Evolutionary conservation across 2,329 filamentous ascomycete species (phyloP).

Genomic region (Didymosphaeria variabile): DNA sequence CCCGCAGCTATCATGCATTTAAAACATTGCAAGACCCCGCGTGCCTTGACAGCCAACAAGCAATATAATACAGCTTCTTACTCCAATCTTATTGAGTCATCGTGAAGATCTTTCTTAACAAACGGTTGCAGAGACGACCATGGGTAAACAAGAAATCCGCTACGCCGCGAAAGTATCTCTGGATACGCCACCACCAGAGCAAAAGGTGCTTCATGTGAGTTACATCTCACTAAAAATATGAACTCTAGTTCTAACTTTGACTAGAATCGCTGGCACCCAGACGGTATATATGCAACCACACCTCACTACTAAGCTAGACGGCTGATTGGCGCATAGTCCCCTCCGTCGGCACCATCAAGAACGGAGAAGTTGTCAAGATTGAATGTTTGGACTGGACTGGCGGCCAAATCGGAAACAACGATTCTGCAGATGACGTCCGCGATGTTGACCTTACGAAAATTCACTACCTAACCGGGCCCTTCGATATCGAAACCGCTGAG

Average conservation of each 20-base stretch:
- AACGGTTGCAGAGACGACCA: slow-evolving; percentile 29
- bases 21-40: background rate
- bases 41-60: background rate
- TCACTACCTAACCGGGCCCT: slow-evolving; percentile 90
- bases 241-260: slow-evolving; percentile 11
- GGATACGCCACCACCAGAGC: slow-evolving; percentile 74
- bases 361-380: slow-evolving; percentile 90
- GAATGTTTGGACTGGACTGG: slow-evolving; percentile 82
- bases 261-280: slow-evolving; percentile 92
- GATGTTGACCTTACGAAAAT: slow-evolving; percentile 85
- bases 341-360: slow-evolving; percentile 74
- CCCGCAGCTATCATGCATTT: slow-evolving; percentile 23
- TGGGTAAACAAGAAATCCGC: slow-evolving; percentile 68
- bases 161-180: slow-evolving; percentile 78
- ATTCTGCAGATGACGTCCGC: slow-evolving; percentile 86
- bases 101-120: background rate
- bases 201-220: slow-evolving; percentile 73
- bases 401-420: slow-evolving; percentile 88
- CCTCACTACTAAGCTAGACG: background rate
- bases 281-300: slow-evolving; percentile 64
- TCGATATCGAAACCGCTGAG: slow-evolving; percentile 83
- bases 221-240: background rate
- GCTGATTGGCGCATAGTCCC: slow-evolving; percentile 68
- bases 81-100: background rate
- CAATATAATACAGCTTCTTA: background rate